These are phyloP conservation scores for Turnera subulata DNA, from an alignment of 345 rosid species.

Conservation along the genomic window DNA sequence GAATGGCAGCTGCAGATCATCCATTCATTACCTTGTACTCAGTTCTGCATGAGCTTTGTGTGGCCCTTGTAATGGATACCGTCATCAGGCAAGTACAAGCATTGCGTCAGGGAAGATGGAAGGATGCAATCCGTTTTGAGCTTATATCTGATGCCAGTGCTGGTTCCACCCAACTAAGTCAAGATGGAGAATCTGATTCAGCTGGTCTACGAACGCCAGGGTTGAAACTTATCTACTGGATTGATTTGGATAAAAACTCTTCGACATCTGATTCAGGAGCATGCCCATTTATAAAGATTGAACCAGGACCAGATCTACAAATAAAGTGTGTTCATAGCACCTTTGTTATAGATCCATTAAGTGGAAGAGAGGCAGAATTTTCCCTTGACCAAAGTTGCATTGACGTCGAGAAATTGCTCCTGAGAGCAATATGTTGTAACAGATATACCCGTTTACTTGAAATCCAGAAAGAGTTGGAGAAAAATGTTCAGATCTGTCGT, in stretches of 20 bases:
- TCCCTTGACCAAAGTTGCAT: slow-evolving; percentile 78
- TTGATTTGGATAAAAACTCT: slow-evolving; percentile 62
- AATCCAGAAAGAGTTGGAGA: slow-evolving; percentile 83
- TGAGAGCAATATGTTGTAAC: slow-evolving; percentile 84
- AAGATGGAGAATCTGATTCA: slow-evolving; percentile 84
- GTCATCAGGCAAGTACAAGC: slow-evolving; percentile 88
- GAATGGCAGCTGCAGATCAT: slow-evolving; percentile 87
- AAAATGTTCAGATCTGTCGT: slow-evolving; percentile 59
- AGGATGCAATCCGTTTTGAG: slow-evolving; percentile 85
- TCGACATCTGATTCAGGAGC: slow-evolving; percentile 43
- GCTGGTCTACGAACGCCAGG: slow-evolving; percentile 78
- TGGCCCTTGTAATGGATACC: slow-evolving; percentile 91
- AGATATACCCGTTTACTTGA: slow-evolving; percentile 89
- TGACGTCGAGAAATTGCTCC: slow-evolving; percentile 83
- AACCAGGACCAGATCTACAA: slow-evolving; percentile 82
- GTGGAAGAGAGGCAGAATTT: slow-evolving; percentile 78
- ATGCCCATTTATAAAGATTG: slow-evolving; percentile 75
- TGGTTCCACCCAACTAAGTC: slow-evolving; percentile 50
- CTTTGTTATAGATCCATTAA: slow-evolving; percentile 78
- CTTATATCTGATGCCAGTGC: slow-evolving; percentile 62
- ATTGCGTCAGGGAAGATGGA: slow-evolving; percentile 92
- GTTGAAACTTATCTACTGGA: slow-evolving; percentile 79
- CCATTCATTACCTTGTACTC: slow-evolving; percentile 72
- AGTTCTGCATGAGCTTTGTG: slow-evolving; percentile 85
- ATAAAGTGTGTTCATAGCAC: slow-evolving; percentile 73